Percentiles rank a stretch among this genome's conserved stretches.
These are phyloP conservation scores for Leonotis leonurus DNA, from an alignment of 257 asterid species.

Conservation along the genomic window DNA sequence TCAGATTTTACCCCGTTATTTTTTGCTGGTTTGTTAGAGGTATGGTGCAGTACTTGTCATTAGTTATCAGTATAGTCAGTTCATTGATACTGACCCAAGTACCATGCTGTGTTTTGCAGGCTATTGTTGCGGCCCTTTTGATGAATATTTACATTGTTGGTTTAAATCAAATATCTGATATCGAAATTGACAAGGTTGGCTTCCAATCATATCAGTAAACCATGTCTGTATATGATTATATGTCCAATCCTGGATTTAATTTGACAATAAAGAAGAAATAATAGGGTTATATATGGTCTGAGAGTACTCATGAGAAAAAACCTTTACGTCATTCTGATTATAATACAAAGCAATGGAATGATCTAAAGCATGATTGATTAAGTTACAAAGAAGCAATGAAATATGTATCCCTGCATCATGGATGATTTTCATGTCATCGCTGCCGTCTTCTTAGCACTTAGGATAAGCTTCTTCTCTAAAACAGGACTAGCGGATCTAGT, in stretches of 20 bases:
- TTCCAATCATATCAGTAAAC: not conserved
- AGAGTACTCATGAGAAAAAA: not conserved
- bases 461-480: not conserved
- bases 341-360: not conserved
- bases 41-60: conserved; percentile 16
- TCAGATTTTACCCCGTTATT: conserved; percentile 75
- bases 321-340: not conserved
- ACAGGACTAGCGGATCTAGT: not conserved
- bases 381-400: not conserved
- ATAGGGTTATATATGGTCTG: not conserved
- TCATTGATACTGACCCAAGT: conserved; percentile 15
- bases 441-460: not conserved
- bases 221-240: not conserved
- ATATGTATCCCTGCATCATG: not conserved
- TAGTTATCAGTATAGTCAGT: not conserved
- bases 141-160: conserved; percentile 92
- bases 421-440: not conserved
- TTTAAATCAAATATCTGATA: conserved; percentile 75
- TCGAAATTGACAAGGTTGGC: conserved; percentile 85
- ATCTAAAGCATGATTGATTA: not conserved
- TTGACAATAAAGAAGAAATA: no score
- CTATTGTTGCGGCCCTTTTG: conserved; percentile 74
- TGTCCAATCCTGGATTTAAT: no score
- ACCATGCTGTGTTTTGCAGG: conserved; percentile 37
- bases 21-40: conserved; percentile 68